Evolutionary conservation across 169 alveolate genomes (phyloP).

Genomic region (Babesia ovata): DNA sequence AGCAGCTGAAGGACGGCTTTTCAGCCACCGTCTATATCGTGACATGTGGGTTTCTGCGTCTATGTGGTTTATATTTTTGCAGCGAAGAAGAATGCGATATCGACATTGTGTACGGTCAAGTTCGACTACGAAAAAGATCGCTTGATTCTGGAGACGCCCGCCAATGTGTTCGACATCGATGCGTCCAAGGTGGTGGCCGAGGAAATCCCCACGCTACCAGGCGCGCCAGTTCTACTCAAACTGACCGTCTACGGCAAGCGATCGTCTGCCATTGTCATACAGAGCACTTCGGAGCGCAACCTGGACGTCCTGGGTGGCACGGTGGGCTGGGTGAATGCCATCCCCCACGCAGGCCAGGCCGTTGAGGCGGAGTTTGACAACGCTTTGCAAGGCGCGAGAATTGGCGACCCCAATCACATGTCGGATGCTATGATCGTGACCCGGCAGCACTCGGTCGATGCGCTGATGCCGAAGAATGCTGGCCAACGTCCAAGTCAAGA

Average conservation of each 20-base stretch:
- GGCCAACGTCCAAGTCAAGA: no score
- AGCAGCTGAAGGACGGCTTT: slow-evolving; percentile 55
- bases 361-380: not conserved
- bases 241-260: slow-evolving; percentile 12
- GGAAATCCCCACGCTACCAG: slow-evolving; percentile 44
- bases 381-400: not conserved
- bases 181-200: slow-evolving; percentile 52
- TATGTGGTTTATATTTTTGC: not conserved
- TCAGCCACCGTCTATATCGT: slow-evolving; percentile 59
- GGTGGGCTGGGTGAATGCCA: slow-evolving; percentile 54
- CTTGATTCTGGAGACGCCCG: slow-evolving; percentile 32
- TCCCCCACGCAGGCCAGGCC: not conserved
- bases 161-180: slow-evolving; percentile 42
- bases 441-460: no score
- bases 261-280: slow-evolving; percentile 53
- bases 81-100: slow-evolving; percentile 59
- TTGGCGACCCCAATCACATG: not conserved
- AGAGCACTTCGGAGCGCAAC: slow-evolving; percentile 31
- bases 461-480: no score
- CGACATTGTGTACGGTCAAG: slow-evolving; percentile 43
- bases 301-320: slow-evolving; percentile 62
- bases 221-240: slow-evolving; percentile 52
- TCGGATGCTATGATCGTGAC: not conserved
- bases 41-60: slow-evolving; percentile 29
- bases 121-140: slow-evolving; percentile 51